These are phyloP conservation scores for Striga hermonthica DNA, from an alignment of 305 asterid species.

Conservation along the genomic window DNA sequence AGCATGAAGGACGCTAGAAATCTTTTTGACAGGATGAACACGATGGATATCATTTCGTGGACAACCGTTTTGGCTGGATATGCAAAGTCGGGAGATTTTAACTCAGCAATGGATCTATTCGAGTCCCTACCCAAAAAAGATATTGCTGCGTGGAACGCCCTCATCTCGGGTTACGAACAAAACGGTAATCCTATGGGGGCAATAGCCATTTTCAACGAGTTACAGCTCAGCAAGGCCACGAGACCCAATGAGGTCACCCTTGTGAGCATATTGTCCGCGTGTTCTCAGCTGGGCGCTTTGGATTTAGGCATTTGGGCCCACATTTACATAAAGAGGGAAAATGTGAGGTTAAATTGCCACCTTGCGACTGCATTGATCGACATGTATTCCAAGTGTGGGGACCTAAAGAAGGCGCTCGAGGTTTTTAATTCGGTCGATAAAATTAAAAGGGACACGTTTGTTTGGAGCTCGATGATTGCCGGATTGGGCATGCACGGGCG, in stretches of 20 bases:
- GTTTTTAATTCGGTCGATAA: slow-evolving; percentile 48
- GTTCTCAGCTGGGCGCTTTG: slow-evolving; percentile 72
- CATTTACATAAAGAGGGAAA: slow-evolving; percentile 55
- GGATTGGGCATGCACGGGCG: slow-evolving; percentile 80
- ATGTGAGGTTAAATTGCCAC: slow-evolving; percentile 46
- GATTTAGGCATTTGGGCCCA: slow-evolving; percentile 80
- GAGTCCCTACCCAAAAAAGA: slow-evolving; percentile 51
- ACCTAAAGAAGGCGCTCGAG: slow-evolving; percentile 60
- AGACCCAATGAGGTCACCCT: slow-evolving; percentile 68
- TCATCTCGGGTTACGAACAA: slow-evolving; percentile 66
- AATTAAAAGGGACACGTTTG: slow-evolving; percentile 49
- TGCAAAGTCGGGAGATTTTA: slow-evolving; percentile 55
- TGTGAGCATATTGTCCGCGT: slow-evolving; percentile 68
- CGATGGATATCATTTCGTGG: slow-evolving; percentile 65
- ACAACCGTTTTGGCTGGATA: slow-evolving; percentile 73
- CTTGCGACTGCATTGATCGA: slow-evolving; percentile 65
- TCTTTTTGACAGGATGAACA: slow-evolving; percentile 52
- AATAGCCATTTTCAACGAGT: slow-evolving; percentile 54
- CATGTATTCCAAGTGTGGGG: slow-evolving; percentile 82
- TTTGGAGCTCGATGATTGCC: slow-evolving; percentile 85
- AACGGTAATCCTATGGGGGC: slow-evolving; percentile 70
- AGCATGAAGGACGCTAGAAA: slow-evolving; percentile 50
- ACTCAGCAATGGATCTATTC: slow-evolving; percentile 55
- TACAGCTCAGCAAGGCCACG: slow-evolving; percentile 56
- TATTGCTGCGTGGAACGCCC: slow-evolving; percentile 71